phyloP scores from a whole-genome alignment of 169 alveolate species.

The Plasmodium gonderi region DNA sequence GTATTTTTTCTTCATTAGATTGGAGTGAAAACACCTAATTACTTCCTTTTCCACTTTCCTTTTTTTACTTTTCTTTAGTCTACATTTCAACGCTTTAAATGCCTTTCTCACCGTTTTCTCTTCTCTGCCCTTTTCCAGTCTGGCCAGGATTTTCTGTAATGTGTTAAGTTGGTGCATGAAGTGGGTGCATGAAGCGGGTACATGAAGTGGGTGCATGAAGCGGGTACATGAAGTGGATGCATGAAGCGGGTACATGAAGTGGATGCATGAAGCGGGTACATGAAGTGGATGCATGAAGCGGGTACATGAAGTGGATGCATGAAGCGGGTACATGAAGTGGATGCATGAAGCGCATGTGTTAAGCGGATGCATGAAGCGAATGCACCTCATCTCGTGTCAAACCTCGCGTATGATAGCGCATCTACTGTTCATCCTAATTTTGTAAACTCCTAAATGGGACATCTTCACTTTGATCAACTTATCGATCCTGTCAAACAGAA shows the following conservation, averaged over 20 bases:
- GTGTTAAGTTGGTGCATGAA: neutral
- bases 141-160: constrained; percentile 9
- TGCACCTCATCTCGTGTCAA: neutral
- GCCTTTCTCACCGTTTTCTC: constrained; percentile 1
- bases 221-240: neutral
- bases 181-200: neutral
- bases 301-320: neutral
- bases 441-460: neutral
- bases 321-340: neutral
- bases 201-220: neutral
- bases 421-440: neutral
- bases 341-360: neutral
- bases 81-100: neutral
- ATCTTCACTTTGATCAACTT: constrained; percentile 4
- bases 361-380: neutral
- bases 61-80: constrained; percentile 6
- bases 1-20: neutral
- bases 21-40: neutral
- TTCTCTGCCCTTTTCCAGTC: neutral
- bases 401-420: constrained; percentile 23
- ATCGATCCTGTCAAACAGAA: constrained; percentile 5
- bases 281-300: neutral
- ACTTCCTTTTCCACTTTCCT: constrained; percentile 14
- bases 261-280: neutral
- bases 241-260: neutral